Conservation (phyloP, 1,284 basidiomycete species). For the Heliocybe sulcata region DNA sequence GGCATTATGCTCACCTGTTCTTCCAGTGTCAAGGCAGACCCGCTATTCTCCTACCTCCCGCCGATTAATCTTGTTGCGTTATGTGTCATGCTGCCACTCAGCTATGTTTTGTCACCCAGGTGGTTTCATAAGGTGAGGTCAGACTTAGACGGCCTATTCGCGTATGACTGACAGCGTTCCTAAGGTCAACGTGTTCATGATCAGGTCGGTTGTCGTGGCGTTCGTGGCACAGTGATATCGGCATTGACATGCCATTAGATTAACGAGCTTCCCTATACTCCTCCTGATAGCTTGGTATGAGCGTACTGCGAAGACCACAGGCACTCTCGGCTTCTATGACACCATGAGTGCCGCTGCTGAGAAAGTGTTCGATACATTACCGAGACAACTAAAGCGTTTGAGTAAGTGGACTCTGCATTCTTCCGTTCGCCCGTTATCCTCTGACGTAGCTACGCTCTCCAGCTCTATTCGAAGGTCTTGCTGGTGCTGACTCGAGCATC, state of each 20-base stretch:
- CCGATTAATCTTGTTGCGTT: slow-evolving; percentile 84
- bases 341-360: slow-evolving; percentile 62
- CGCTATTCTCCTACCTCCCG: slow-evolving; percentile 88
- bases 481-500: slow-evolving; percentile 70
- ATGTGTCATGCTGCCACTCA: slow-evolving; percentile 76
- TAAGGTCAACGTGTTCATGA: slow-evolving; percentile 83
- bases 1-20: slow-evolving; percentile 17
- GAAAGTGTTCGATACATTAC: slow-evolving; percentile 63
- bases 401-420: slow-evolving; percentile 38
- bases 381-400: slow-evolving; percentile 62
- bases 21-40: slow-evolving; percentile 76
- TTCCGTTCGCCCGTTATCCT: slow-evolving; percentile 50
- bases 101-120: slow-evolving; percentile 66
- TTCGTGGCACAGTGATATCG: not conserved
- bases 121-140: slow-evolving; percentile 78
- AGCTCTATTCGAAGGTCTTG: slow-evolving; percentile 79
- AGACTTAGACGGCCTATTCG: slow-evolving; percentile 4
- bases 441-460: no score
- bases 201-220: slow-evolving; percentile 37
- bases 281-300: slow-evolving; percentile 80
- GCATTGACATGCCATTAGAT: slow-evolving; percentile 33
- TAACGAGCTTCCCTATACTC: slow-evolving; percentile 84
- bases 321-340: slow-evolving; percentile 63
- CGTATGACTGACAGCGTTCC: slow-evolving; percentile 3
- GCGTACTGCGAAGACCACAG: slow-evolving; percentile 62